phyloP scores from a whole-genome alignment of 1,284 basidiomycete species.

The Prillingera fragicola region DNA sequence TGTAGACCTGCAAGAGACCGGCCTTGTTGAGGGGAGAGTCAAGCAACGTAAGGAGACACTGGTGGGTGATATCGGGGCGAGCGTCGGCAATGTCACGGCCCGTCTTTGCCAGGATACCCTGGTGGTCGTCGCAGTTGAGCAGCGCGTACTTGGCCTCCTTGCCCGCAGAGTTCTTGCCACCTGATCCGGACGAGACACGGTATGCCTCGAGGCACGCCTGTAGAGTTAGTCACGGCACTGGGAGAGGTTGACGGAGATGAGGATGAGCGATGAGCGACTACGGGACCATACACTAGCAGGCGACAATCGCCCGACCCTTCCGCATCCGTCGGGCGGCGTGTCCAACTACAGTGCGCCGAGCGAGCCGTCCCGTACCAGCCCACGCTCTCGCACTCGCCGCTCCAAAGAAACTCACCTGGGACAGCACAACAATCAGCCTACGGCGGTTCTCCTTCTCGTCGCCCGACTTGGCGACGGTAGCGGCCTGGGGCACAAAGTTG shows the following conservation, averaged over 20 bases:
- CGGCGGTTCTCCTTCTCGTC: constrained; percentile 59
- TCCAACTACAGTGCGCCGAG: too few relatives aligned
- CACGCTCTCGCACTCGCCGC: constrained; percentile 47
- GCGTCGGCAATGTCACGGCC: constrained; percentile 97
- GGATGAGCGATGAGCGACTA: too few relatives aligned
- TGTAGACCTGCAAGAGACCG: constrained; percentile 93
- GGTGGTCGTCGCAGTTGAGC: constrained; percentile 98
- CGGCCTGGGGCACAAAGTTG: constrained; percentile 48
- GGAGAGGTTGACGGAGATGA: not conserved
- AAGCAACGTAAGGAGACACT: constrained; percentile 92
- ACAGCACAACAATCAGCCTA: constrained; percentile 79
- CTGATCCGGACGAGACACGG: constrained; percentile 61
- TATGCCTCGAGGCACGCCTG: constrained; percentile 91
- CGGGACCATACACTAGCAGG: too few relatives aligned
- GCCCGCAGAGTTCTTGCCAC: constrained; percentile 50
- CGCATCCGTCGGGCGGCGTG: too few relatives aligned
- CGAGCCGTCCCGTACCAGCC: too few relatives aligned
- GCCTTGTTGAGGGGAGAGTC: constrained; percentile 99
- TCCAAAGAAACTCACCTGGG: constrained; percentile 41
- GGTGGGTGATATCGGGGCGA: constrained; percentile 96
- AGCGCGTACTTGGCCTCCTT: constrained; percentile 92
- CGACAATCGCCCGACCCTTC: too few relatives aligned
- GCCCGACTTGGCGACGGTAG: constrained; percentile 63
- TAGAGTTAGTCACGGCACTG: constrained; percentile 46
- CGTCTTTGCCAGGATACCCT: constrained; percentile 96